phyloP scores from a whole-genome alignment of 176 grass and related monocot species.

The Tillandsia fasciculata region DNA sequence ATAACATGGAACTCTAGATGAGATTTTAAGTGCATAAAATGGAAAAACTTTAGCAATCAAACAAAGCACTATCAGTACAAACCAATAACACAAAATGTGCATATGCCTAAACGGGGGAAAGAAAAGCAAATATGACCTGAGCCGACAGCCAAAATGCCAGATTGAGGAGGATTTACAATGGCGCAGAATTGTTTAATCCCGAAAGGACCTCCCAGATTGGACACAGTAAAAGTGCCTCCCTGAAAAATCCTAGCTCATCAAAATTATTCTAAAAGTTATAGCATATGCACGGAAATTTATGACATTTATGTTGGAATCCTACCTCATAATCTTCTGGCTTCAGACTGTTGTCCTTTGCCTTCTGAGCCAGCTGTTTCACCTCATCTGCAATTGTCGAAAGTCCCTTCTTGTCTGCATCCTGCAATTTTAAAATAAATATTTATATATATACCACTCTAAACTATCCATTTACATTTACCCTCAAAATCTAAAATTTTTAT shows the following conservation, averaged over 20 bases:
- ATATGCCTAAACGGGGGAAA: too few relatives aligned
- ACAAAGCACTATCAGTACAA: too few relatives aligned
- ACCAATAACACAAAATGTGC: too few relatives aligned
- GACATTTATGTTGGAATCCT: slow-evolving; percentile 10
- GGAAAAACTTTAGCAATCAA: too few relatives aligned
- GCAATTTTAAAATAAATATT: background rate
- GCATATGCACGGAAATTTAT: background rate
- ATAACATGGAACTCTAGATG: background rate
- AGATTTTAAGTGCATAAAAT: background rate
- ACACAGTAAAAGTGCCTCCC: slow-evolving; percentile 90
- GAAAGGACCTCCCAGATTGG: slow-evolving; percentile 90
- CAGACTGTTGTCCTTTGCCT: slow-evolving; percentile 72
- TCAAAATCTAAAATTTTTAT: too few relatives aligned
- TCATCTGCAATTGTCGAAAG: slow-evolving; percentile 75
- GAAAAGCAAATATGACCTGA: slow-evolving; percentile 40
- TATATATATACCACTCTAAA: too few relatives aligned
- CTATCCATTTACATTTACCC: too few relatives aligned
- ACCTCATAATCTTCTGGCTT: slow-evolving; percentile 94
- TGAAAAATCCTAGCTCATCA: slow-evolving; percentile 24
- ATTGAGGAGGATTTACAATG: slow-evolving; percentile 92
- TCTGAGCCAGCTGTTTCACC: slow-evolving; percentile 83
- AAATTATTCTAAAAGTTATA: slow-evolving; percentile 11
- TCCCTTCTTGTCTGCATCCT: slow-evolving; percentile 86
- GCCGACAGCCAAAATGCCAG: slow-evolving; percentile 88
- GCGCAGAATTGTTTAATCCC: slow-evolving; percentile 95